A percentile compares a stretch with the other conserved stretches of the same genome.
These are phyloP conservation scores for Lactifluus volemus DNA, from an alignment of 768 basidiomycete genomes.

Conservation along the genomic window DNA sequence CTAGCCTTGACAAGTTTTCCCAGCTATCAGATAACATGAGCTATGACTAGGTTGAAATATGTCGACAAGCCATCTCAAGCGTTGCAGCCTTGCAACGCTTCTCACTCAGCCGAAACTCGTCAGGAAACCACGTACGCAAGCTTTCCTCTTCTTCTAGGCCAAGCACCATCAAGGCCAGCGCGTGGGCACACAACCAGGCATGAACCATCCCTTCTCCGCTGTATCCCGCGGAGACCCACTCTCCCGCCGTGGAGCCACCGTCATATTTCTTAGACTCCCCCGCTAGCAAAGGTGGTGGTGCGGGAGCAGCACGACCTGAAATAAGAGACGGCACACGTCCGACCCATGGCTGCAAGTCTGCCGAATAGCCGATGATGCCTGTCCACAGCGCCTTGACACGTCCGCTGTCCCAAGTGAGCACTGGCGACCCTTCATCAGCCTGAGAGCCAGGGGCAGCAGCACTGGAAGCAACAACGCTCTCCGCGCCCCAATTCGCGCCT, in stretches of 20 bases:
- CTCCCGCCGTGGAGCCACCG: slow-evolving; percentile 35
- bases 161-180: slow-evolving; percentile 52
- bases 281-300: not conserved
- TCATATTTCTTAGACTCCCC: not conserved
- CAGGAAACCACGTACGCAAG: slow-evolving; percentile 41
- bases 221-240: slow-evolving; percentile 68
- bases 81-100: slow-evolving; percentile 39
- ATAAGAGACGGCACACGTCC: slow-evolving; percentile 47
- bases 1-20: too few relatives aligned
- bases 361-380: slow-evolving; percentile 54
- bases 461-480: slow-evolving; percentile 20
- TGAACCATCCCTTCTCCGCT: slow-evolving; percentile 69
- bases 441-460: slow-evolving; percentile 14
- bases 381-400: slow-evolving; percentile 53
- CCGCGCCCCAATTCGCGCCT: slow-evolving; percentile 34
- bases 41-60: slow-evolving; percentile 5
- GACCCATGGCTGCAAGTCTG: slow-evolving; percentile 61
- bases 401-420: slow-evolving; percentile 31
- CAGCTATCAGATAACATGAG: too few relatives aligned
- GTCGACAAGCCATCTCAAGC: slow-evolving; percentile 28
- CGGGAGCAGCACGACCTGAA: slow-evolving; percentile 26
- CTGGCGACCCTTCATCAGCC: too few relatives aligned
- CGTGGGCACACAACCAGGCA: slow-evolving; percentile 55
- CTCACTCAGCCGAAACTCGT: slow-evolving; percentile 38
- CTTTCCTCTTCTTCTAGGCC: slow-evolving; percentile 29